Evolutionary conservation across 805 yeast genomes (phyloP), one percentile per base, ranked within the genome.

Genomic region (Torulaspora franciscae): DNA sequence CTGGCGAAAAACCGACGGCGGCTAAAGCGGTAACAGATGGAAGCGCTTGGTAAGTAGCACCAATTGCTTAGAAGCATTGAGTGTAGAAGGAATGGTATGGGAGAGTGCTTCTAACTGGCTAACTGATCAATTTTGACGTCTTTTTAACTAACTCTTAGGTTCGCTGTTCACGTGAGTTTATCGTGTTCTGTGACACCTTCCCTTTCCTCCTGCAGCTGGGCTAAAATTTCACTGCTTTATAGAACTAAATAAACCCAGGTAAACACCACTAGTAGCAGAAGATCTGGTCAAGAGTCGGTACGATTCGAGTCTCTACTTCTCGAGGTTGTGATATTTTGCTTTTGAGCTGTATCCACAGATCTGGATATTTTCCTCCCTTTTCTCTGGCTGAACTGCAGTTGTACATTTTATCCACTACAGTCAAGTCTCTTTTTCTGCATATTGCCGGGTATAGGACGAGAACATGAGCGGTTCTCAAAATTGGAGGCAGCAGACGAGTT

Each of bases 401-500:
- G 9, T 30, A 19, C 3, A 19, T 19, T 19, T 19, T 4, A 5
- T 19, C 22, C 22, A 19, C 22, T 19, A 19, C 22, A 19, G 22
- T 19, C 22, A 19, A 19, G 22, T 19, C 5, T 19, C 22, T 19
- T 3, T 19, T 19, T 19, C 5, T 19, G 33, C 33, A 30, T 19
- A 19, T 14, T 7, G 19, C 19, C 9, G 8, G 7, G 15, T 13
- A 30, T 9, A 30, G 33, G 19, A 7, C 23, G 7, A 14, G 6
- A 9, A 30, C 33, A 30, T 39, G 42, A 41, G 35, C 14, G 49
- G 45, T 49, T 46, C 52, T 5, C 50, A 48, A 22, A 37, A 43
- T 36, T 51, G 55, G 55, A 49, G 50, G 37, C 52, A 43, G 33
- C 49, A 45, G 32, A 29, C 46, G 28, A 40, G 43, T 15, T 32